Percentiles rank a stretch among this genome's conserved stretches.
phyloP scores from a whole-genome alignment of 768 basidiomycete genomes.

The Leccinum subgranulosum region DNA sequence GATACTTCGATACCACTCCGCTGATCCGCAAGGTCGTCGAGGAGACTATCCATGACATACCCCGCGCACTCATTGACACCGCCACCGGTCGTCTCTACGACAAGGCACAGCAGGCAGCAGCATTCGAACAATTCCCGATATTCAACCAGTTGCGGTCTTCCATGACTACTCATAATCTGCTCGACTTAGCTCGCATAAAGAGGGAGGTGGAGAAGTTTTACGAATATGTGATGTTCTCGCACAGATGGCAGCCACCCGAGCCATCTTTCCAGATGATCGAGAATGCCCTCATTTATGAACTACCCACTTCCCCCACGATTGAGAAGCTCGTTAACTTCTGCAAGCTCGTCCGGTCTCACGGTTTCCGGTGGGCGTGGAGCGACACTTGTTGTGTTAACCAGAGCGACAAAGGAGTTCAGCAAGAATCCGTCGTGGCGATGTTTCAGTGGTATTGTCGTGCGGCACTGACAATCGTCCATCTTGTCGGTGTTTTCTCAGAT shows the following conservation, averaged over 20 bases:
- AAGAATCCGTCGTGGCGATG: too few relatives aligned
- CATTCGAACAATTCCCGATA: not conserved
- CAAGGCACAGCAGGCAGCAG: not conserved
- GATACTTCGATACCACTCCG: too few relatives aligned
- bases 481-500: not conserved
- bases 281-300: too few relatives aligned
- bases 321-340: not conserved
- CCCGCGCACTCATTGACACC: too few relatives aligned
- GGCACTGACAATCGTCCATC: too few relatives aligned
- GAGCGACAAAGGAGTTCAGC: too few relatives aligned
- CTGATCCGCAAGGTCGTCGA: not conserved
- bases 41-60: not conserved
- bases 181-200: not conserved
- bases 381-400: not conserved
- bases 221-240: not conserved
- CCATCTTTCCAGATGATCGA: too few relatives aligned
- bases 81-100: too few relatives aligned
- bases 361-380: not conserved
- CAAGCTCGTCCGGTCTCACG: not conserved
- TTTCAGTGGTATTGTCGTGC: too few relatives aligned
- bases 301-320: too few relatives aligned
- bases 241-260: not conserved
- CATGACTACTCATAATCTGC: not conserved
- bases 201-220: not conserved
- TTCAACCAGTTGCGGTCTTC: not conserved